Evolutionary conservation across 495 filamentous ascomycete species (phyloP).

Genomic region (Penicillium waksmanii): DNA sequence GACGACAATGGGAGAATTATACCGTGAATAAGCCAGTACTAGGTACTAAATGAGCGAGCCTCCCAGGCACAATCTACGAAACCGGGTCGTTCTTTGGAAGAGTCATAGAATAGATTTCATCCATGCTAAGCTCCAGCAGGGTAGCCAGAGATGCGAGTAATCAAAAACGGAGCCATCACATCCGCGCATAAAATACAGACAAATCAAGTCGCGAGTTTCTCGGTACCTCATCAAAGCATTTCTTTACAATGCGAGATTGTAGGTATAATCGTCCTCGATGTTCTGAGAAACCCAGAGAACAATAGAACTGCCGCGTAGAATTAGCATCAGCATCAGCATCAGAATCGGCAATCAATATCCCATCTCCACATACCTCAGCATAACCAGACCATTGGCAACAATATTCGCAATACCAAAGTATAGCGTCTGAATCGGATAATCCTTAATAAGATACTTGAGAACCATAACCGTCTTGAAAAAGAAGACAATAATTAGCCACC

Average conservation of each 20-base stretch:
- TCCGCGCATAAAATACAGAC: conserved; percentile 30
- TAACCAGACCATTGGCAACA: conserved; percentile 81
- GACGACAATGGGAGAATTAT: no score
- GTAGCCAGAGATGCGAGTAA: conserved; percentile 18
- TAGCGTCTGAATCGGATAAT: conserved; percentile 79
- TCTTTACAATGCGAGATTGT: conserved; percentile 79
- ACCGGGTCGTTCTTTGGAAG: not conserved
- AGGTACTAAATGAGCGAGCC: no score
- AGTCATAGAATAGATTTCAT: conserved; percentile 17
- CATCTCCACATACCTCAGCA: conserved; percentile 72
- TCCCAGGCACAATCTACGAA: no score
- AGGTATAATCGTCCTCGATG: conserved; percentile 98
- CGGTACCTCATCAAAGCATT: not conserved
- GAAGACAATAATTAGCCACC: conserved; percentile 13
- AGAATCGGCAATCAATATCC: not conserved
- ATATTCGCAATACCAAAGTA: conserved; percentile 95
- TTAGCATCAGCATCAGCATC: not conserved
- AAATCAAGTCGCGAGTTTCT: not conserved
- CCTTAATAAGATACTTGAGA: conserved; percentile 83
- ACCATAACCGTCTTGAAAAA: conserved; percentile 72
- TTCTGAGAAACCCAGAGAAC: conserved; percentile 98
- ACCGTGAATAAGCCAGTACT: no score
- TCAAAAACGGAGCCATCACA: conserved; percentile 22
- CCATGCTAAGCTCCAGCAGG: conserved; percentile 23
- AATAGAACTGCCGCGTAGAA: conserved; percentile 62